Percentiles rank a stretch among this genome's conserved stretches.
Conservation (phyloP, 176 grass and related monocot species). For the Sorghum bicolor region DNA sequence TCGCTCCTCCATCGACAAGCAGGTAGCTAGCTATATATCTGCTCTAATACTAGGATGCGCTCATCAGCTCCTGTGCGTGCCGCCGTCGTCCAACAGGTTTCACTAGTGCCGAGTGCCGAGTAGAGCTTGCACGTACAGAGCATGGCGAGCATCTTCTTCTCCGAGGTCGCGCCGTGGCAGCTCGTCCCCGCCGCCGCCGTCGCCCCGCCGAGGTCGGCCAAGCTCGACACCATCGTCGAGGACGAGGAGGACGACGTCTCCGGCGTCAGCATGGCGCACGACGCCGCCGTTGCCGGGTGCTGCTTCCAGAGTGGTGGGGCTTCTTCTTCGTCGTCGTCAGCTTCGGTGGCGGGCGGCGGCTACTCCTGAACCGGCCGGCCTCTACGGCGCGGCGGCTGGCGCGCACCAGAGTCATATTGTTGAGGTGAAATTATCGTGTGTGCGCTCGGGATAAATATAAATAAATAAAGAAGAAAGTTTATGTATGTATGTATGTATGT, state of each 20-base stretch:
- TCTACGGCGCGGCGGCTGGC: not conserved
- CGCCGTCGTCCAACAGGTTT: not conserved
- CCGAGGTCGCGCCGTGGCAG: slow-evolving; percentile 42
- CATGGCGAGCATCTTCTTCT: slow-evolving; percentile 36
- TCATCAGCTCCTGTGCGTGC: not conserved
- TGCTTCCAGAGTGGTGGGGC: not conserved
- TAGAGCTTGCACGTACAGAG: not conserved
- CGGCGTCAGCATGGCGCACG: not conserved
- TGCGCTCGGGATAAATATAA: not conserved
- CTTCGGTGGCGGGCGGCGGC: not conserved
- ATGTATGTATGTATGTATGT: not conserved
- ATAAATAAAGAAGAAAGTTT: not conserved
- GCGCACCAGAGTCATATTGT: not conserved
- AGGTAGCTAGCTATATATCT: not conserved
- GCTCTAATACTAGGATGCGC: not conserved
- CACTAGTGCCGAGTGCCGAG: not conserved
- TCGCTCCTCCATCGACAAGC: not conserved
- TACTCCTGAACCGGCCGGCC: not conserved
- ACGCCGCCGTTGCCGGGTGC: not conserved
- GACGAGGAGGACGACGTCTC: slow-evolving; percentile 46
- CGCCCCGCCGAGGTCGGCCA: not conserved
- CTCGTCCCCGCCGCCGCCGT: not conserved
- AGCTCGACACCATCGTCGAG: slow-evolving; percentile 52
- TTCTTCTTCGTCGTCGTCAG: not conserved
- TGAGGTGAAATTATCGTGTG: not conserved